Evolutionary conservation across 345 rosid genomes (phyloP), one percentile per base, ranked within the genome.

Genomic region (Hibiscus trionum): DNA sequence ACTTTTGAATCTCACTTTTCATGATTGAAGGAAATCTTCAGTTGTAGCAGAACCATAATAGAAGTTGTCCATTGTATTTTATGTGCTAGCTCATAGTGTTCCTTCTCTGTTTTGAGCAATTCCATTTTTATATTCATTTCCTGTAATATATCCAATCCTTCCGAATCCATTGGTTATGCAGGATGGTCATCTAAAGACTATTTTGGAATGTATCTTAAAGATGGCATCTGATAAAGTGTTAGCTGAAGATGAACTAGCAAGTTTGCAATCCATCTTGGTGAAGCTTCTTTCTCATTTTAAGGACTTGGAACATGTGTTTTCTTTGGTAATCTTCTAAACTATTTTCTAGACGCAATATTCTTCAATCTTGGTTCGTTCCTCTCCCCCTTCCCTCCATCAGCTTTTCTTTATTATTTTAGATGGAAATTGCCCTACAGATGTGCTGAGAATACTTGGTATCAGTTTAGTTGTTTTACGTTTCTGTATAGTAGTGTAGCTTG

Each of bases 181-280:
- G 98, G 93, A 83, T 79, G 77, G 70, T 73, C 87, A 82, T 79
- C 74, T 91, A 81, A 68, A 75, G 71, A 71, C 70, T 73, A 81
- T 91, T 82, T 77, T 93, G 75, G 88, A 86, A 79, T 84, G 83
- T 52, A 73, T 88, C 67, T 84, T 82, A 74, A 77, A 75, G 71
- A 79, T 84, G 75, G 83, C 82, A 67, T 70, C 71, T 33, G 72
- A 76, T 71, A 80, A 83, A 75, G 91, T 80, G 75, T 81, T 88
- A 37, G 77, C 74, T 71, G 96, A 90, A 73, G 87, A 88, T 81
- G 97, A 88, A 76, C 85, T 87, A 61, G 84, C 71, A 71, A 81
- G 82, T 79, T 76, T 93, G 90, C 90, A 91, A 80, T 90, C 96
- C 71, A 84, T 91, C 65, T 81, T 93, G 75, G 74, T 81, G 85